Evolutionary conservation across 805 yeast species (phyloP).

Genomic region (Candida awuae): DNA sequence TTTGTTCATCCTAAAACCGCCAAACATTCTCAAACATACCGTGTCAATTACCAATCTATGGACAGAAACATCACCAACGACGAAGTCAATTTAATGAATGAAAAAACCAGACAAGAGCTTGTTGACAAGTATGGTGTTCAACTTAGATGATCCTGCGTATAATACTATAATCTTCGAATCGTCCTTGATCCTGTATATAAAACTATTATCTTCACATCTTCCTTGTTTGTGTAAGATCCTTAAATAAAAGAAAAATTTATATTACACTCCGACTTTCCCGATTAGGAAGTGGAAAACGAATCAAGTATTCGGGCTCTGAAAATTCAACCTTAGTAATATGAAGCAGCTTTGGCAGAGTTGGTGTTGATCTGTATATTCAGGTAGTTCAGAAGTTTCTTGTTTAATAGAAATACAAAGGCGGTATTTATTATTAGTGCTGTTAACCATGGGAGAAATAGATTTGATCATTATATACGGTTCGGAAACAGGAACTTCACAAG

Average conservation of each 20-base stretch:
- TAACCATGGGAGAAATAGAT: neutral
- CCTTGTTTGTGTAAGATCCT: too few relatives aligned
- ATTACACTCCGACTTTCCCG: too few relatives aligned
- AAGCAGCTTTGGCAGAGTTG: too few relatives aligned
- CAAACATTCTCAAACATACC: constrained; percentile 71
- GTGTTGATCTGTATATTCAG: too few relatives aligned
- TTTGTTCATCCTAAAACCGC: constrained; percentile 81
- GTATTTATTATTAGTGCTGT: neutral
- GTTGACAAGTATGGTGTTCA: constrained; percentile 45
- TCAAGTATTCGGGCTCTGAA: too few relatives aligned
- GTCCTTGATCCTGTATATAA: constrained; percentile 2
- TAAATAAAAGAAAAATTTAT: too few relatives aligned
- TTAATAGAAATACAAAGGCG: neutral
- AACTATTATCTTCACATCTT: too few relatives aligned
- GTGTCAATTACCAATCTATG: constrained; percentile 92
- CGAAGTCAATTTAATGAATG: constrained; percentile 73
- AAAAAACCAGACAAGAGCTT: constrained; percentile 52
- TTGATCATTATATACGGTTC: constrained; percentile 67
- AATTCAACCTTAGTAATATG: too few relatives aligned
- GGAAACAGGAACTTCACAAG: constrained; percentile 89
- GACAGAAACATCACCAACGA: constrained; percentile 81
- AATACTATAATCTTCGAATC: too few relatives aligned
- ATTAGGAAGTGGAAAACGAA: too few relatives aligned
- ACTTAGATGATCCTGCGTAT: constrained; percentile 36
- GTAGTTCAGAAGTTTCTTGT: too few relatives aligned